phyloP scores from a whole-genome alignment of 306 rosid species.

The Rosa rugosa region DNA sequence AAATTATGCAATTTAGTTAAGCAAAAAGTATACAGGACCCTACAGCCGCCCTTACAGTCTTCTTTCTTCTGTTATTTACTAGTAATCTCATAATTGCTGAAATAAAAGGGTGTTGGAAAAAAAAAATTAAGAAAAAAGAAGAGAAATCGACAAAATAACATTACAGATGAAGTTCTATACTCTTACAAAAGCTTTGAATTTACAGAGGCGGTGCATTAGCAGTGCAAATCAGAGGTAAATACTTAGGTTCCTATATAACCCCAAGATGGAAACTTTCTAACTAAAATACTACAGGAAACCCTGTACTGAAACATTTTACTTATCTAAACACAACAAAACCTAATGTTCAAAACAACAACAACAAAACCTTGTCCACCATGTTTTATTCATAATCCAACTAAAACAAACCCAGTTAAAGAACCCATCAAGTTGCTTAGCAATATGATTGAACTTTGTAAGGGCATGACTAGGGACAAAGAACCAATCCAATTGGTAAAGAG shows the following conservation, averaged over 20 bases:
- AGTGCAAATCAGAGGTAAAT: background rate
- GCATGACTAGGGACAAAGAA: background rate
- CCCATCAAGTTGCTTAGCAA: background rate
- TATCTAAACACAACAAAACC: background rate
- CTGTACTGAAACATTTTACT: background rate
- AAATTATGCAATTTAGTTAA: constrained; percentile 31
- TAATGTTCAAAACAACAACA: background rate
- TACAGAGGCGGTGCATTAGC: background rate
- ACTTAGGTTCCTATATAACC: background rate
- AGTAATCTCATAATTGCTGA: background rate
- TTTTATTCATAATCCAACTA: background rate
- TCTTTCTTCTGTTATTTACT: background rate
- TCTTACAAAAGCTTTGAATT: background rate
- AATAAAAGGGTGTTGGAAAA: background rate
- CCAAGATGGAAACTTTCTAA: constrained; percentile 4
- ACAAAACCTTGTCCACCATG: background rate
- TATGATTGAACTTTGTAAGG: background rate
- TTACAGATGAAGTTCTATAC: background rate
- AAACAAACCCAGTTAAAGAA: background rate
- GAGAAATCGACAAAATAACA: background rate
- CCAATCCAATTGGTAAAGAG: background rate
- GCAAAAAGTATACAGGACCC: constrained; percentile 10
- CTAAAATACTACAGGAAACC: background rate
- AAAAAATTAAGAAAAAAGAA: no score
- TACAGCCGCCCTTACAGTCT: background rate